These are phyloP conservation scores for Lachnellula willkommii DNA, from an alignment of 2,329 filamentous ascomycete genomes.

Conservation along the genomic window DNA sequence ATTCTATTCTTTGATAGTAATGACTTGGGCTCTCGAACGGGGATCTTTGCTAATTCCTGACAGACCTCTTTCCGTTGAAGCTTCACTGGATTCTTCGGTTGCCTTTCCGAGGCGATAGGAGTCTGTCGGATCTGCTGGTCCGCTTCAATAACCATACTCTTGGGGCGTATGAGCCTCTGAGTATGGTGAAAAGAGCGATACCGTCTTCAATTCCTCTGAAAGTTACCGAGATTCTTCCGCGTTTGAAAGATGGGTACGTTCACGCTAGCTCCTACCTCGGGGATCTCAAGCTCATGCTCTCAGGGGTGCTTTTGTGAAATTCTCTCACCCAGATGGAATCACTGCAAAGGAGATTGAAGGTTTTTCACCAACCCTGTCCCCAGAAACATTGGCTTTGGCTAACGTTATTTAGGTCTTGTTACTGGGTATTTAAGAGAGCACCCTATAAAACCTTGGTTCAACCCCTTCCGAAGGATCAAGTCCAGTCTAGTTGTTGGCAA, in stretches of 20 bases:
- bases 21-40: conserved; percentile 23
- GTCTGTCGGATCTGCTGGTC: conserved; percentile 44
- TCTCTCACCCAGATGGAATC: conserved; percentile 47
- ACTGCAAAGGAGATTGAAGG: conserved; percentile 52
- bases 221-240: conserved; percentile 75
- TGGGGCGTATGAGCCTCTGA: conserved; percentile 50
- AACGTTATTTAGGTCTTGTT: conserved; percentile 38
- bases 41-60: conserved; percentile 8
- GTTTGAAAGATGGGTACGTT: conserved; percentile 71
- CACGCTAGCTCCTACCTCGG: background rate
- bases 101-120: conserved; percentile 41
- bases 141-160: conserved; percentile 46
- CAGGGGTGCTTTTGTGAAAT: conserved; percentile 80
- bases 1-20: conserved; percentile 87
- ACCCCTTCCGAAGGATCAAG: conserved; percentile 67
- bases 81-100: conserved; percentile 58
- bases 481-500: conserved; percentile 72
- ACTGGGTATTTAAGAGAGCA: conserved; percentile 59
- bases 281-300: conserved; percentile 1
- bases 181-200: conserved; percentile 55
- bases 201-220: conserved; percentile 58
- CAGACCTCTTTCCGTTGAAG: conserved; percentile 79
- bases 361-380: background rate
- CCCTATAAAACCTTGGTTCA: conserved; percentile 85
- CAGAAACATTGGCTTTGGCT: background rate